Evolutionary conservation across 73 alveolate species (phyloP), one percentile per base, ranked within the genome.

Genomic region (Paramecium sexaurelia): DNA sequence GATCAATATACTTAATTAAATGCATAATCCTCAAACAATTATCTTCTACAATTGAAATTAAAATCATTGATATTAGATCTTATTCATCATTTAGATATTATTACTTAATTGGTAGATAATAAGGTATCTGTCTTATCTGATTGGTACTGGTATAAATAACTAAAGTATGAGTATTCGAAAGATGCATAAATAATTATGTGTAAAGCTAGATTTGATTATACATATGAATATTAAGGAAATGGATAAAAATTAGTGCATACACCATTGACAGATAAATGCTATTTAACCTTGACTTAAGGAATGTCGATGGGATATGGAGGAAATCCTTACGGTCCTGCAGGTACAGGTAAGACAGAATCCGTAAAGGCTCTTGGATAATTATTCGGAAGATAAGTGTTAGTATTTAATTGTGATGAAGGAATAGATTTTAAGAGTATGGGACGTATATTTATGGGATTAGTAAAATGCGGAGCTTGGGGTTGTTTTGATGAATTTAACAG

Each of bases 381-480:
- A 17, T 96, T 99, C 78, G 99, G 99, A 37, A 96, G 99, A 92
- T 99, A 98, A 93, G 99, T 98, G 33, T 87, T 99, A 51, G 99
- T 99, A 41, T 99, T 99, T 94, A 99, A 99, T 94, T 99, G 99
- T 85, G 99, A 99, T 93, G 99, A 99, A 93, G 99, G 99, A 9
- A 97, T 99, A 29, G 99, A 99, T 95, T 99, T 98, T 90, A 98
- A 99, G 87, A 97, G 99, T 27, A 99, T 99, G 99, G 99, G 99
- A 36, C 97, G 99, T 94, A 99, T 99, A 83, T 99, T 99, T 86
- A 99, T 99, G 71, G 99, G 99, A 24, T 92, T 99, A 32, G 99
- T 98, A 24, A 99, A 99, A 85, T 98, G 99, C 51, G 99, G 99
- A 7, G 99, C 99, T n/a, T 99, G 99, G 99, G 99, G 99, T 17